These are phyloP conservation scores for Amaranthus hypochondriacus DNA, from an alignment of 148 eudicot genomes.

Conservation along the genomic window DNA sequence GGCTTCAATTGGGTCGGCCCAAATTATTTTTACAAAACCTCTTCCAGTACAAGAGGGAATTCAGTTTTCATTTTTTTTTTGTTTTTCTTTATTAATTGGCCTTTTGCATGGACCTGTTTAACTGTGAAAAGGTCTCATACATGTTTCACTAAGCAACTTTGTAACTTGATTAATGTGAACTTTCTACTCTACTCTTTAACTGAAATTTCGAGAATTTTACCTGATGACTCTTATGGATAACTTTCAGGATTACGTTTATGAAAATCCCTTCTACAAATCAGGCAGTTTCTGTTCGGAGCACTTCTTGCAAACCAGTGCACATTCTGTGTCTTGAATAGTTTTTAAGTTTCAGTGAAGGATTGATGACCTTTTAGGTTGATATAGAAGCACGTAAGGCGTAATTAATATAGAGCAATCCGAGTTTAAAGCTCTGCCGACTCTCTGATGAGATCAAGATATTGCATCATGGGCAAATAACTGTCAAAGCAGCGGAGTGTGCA, in stretches of 20 bases:
- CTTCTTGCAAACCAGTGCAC: background rate
- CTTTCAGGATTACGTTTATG: background rate
- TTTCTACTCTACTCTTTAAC: background rate
- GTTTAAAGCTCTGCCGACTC: background rate
- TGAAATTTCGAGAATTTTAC: background rate
- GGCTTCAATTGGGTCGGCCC: no score
- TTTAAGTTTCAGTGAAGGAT: background rate
- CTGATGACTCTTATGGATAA: constrained; percentile 4
- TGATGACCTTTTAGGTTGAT: background rate
- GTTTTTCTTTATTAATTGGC: background rate
- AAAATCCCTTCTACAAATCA: background rate
- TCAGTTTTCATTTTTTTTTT: no score
- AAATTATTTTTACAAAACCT: no score
- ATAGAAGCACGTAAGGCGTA: background rate
- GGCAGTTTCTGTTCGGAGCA: background rate
- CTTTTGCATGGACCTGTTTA: background rate
- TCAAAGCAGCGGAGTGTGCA: background rate
- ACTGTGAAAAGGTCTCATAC: background rate
- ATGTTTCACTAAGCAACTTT: background rate
- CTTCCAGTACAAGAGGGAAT: no score
- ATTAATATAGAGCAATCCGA: background rate
- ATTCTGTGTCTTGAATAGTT: background rate
- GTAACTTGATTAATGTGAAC: background rate
- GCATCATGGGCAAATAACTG: background rate
- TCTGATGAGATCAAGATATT: background rate